Percentiles rank a stretch among this genome's conserved stretches.
Conservation (phyloP, 2,329 filamentous ascomycete species). For the Penicillium sp. region DNA sequence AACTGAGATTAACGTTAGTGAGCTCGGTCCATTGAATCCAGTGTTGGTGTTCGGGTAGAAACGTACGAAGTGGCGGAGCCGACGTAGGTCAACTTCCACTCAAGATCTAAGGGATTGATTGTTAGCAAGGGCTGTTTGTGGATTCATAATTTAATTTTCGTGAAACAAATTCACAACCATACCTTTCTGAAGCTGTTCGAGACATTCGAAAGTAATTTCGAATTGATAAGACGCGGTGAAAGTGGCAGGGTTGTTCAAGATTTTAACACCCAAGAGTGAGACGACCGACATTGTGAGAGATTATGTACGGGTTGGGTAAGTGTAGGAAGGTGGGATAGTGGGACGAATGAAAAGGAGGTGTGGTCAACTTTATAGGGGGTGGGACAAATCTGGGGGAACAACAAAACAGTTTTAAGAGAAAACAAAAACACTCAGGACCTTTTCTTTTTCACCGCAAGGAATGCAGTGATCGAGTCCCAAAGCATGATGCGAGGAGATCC, state of each 20-base stretch:
- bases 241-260: constrained; percentile 93
- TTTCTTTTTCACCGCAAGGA: constrained; percentile 21
- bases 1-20: constrained; percentile 52
- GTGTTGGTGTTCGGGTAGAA: constrained; percentile 1
- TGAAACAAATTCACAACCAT: constrained; percentile 9
- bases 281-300: constrained; percentile 81
- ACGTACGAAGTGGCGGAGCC: constrained; percentile 94
- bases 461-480: constrained; percentile 20
- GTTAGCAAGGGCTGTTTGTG: constrained; percentile 14
- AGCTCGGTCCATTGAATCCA: not conserved
- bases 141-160: not conserved
- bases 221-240: constrained; percentile 94
- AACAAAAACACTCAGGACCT: not conserved
- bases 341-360: constrained; percentile 6
- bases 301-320: constrained; percentile 16
- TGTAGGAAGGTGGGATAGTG: constrained; percentile 9
- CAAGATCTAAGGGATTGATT: constrained; percentile 66
- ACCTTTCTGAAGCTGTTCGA: constrained; percentile 94
- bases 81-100: constrained; percentile 99
- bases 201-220: constrained; percentile 97
- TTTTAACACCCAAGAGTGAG: constrained; percentile 89
- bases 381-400: constrained; percentile 6
- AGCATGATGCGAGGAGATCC: constrained; percentile 18
- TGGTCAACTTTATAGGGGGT: constrained; percentile 17
- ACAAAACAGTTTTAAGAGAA: constrained; percentile 19